phyloP scores from a whole-genome alignment of 176 grass and related monocot species.

The Themeda triandra region DNA sequence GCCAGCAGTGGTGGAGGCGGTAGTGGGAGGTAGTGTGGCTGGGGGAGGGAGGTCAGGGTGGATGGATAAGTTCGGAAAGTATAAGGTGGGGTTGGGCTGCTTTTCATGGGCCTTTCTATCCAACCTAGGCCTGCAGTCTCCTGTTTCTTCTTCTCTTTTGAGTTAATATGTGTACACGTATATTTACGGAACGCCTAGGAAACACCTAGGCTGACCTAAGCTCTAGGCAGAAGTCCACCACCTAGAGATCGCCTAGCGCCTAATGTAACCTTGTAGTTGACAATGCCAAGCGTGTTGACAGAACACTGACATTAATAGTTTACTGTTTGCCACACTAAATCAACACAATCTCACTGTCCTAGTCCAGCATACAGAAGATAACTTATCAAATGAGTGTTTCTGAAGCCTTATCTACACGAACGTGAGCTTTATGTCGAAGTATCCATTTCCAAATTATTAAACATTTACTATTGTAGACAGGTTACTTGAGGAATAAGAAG shows the following conservation, averaged over 20 bases:
- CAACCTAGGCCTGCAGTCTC: neutral
- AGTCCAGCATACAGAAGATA: neutral
- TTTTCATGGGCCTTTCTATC: neutral
- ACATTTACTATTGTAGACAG: neutral
- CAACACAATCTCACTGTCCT: neutral
- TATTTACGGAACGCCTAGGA: neutral
- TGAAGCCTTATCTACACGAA: neutral
- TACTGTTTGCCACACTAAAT: neutral
- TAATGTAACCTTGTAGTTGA: neutral
- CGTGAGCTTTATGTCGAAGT: neutral
- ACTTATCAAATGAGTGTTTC: neutral
- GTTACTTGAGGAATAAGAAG: neutral
- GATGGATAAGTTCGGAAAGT: neutral
- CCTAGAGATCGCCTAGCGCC: neutral
- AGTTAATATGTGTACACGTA: neutral
- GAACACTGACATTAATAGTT: neutral
- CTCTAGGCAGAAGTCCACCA: neutral
- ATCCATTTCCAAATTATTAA: slow-evolving; percentile 18
- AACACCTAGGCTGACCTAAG: neutral
- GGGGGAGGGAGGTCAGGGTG: neutral
- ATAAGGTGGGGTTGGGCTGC: neutral
- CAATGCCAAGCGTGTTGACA: neutral
- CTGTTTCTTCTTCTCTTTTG: neutral
- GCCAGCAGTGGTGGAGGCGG: too few species aligned
- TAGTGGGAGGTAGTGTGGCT: neutral